phyloP scores from a whole-genome alignment of 306 rosid genomes.

The Mimosa bimucronata region DNA sequence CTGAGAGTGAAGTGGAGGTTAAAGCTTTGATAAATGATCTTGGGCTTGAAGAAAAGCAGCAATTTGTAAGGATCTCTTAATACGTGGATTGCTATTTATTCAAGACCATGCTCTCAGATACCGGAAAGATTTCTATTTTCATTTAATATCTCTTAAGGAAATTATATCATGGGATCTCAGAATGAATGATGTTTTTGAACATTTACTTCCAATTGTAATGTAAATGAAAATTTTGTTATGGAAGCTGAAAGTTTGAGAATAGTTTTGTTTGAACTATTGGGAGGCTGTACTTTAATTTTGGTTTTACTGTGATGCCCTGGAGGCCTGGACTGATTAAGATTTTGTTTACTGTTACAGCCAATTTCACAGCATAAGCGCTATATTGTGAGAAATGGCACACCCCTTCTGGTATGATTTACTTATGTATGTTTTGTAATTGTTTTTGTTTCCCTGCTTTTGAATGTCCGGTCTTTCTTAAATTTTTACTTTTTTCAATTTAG shows the following conservation, averaged over 20 bases:
- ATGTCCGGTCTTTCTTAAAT: conserved; percentile 17
- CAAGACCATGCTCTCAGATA: conserved; percentile 15
- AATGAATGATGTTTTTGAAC: not conserved
- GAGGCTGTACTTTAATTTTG: conserved; percentile 17
- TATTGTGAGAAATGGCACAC: conserved; percentile 80
- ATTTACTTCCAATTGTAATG: conserved; percentile 15
- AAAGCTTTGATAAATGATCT: conserved; percentile 70
- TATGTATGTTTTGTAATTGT: conserved; percentile 19
- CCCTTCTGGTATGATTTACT: conserved; percentile 71
- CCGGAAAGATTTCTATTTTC: conserved; percentile 18
- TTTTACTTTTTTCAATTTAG: conserved; percentile 21
- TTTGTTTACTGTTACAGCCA: conserved; percentile 63
- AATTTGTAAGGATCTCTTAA: conserved; percentile 64
- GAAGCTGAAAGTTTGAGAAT: conserved; percentile 19
- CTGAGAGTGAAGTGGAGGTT: conserved; percentile 77
- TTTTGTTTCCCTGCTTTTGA: conserved; percentile 28
- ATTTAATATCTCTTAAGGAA: not conserved
- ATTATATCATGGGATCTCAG: not conserved
- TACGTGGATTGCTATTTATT: not conserved
- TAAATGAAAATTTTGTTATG: conserved; percentile 27
- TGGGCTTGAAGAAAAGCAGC: conserved; percentile 84
- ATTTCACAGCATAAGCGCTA: conserved; percentile 87
- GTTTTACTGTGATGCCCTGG: not conserved
- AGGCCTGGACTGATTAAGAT: conserved; percentile 4
- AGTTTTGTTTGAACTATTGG: conserved; percentile 24